Evolutionary conservation across 208 protist species (phyloP).

Genomic region (Strigomonas galati): DNA sequence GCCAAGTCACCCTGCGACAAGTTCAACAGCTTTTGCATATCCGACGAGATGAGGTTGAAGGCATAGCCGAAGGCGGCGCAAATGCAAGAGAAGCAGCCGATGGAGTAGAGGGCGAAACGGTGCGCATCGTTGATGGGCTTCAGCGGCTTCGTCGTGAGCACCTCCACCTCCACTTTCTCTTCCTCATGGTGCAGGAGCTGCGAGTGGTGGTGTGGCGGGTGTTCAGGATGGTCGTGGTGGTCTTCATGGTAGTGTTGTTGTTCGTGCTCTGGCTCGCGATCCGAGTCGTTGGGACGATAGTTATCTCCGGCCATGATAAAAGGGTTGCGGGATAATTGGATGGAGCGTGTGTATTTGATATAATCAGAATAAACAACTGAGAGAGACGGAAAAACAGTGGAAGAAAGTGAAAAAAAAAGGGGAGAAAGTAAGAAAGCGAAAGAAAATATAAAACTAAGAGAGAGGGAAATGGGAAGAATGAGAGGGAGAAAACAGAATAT

Average conservation of each 20-base stretch:
- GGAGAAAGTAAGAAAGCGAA: constrained; percentile 7
- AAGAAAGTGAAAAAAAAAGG: too few species aligned
- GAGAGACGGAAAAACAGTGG: too few species aligned
- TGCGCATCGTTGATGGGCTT: constrained; percentile 16
- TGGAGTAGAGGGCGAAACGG: constrained; percentile 9
- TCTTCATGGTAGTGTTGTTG: too few species aligned
- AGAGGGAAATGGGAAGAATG: constrained; percentile 5
- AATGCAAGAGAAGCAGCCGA: constrained; percentile 26
- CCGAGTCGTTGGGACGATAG: too few species aligned
- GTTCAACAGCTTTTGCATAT: constrained; percentile 25
- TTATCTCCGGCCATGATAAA: too few species aligned
- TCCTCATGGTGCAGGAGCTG: background rate
- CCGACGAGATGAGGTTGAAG: constrained; percentile 35
- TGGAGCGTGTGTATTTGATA: too few species aligned
- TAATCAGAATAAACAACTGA: too few species aligned
- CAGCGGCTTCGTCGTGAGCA: constrained; percentile 6
- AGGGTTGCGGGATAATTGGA: too few species aligned
- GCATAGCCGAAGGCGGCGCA: constrained; percentile 25
- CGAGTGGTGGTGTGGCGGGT: too few species aligned
- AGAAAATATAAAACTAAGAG: constrained; percentile 9
- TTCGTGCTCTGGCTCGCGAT: too few species aligned
- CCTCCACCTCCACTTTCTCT: constrained; percentile 5
- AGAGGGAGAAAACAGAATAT: background rate
- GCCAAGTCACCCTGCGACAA: constrained; percentile 33
- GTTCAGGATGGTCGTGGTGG: too few species aligned